Evolutionary conservation across 305 asterid species (phyloP).

Genomic region (Ilex paraguariensis): DNA sequence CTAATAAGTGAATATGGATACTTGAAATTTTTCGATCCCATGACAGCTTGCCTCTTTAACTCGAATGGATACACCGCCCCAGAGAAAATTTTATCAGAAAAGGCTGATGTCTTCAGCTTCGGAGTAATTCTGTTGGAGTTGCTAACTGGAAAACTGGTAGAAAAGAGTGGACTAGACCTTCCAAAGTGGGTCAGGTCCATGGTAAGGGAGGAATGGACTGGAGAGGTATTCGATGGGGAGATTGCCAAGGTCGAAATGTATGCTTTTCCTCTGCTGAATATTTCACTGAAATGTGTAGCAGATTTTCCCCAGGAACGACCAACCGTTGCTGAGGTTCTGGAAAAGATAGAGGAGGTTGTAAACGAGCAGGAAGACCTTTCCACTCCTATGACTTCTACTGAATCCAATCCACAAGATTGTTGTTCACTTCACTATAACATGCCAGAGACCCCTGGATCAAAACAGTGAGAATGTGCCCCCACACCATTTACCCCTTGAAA

Average conservation of each 20-base stretch:
- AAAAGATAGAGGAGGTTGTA: conserved; percentile 30
- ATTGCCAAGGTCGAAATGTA: conserved; percentile 19
- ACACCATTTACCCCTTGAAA: no score
- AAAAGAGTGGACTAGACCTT: conserved; percentile 32
- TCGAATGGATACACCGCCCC: conserved; percentile 28
- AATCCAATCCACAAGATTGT: conserved; percentile 9
- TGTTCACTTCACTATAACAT: neutral
- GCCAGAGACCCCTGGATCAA: neutral
- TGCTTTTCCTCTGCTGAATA: conserved; percentile 36
- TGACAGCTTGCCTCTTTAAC: conserved; percentile 3
- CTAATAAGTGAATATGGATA: conserved; percentile 41
- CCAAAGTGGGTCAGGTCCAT: conserved; percentile 38
- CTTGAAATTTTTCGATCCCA: conserved; percentile 15
- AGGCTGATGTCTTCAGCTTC: conserved; percentile 32
- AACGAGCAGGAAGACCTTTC: conserved; percentile 25
- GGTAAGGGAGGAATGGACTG: conserved; percentile 49
- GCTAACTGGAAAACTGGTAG: conserved; percentile 38
- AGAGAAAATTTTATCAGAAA: conserved; percentile 18
- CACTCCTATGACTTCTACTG: conserved; percentile 14
- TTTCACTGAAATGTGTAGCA: conserved; percentile 38
- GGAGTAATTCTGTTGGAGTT: conserved; percentile 40
- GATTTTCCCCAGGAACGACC: conserved; percentile 31
- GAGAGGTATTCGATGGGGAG: conserved; percentile 37
- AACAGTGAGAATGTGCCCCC: no score
- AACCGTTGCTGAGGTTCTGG: conserved; percentile 22